Conservation (phyloP, 2,329 filamentous ascomycete genomes). For the Sclerotiophoma versabilis region DNA sequence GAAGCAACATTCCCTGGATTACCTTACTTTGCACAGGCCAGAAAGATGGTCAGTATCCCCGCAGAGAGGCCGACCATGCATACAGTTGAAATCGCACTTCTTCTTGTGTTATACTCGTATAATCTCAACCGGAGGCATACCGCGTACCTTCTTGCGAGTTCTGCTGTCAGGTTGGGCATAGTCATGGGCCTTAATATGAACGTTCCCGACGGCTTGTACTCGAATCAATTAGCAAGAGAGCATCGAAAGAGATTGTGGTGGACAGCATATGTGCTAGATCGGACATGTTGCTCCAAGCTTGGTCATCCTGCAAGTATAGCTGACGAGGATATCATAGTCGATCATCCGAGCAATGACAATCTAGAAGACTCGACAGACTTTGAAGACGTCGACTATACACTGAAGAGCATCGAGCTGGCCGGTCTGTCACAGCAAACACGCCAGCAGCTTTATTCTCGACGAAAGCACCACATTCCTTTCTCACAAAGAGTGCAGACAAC, state of each 20-base stretch:
- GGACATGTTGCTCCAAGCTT: conserved; percentile 46
- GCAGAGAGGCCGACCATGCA: conserved; percentile 55
- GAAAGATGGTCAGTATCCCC: conserved; percentile 49
- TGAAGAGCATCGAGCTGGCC: conserved; percentile 51
- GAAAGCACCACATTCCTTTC: conserved; percentile 35
- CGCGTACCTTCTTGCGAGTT: conserved; percentile 54
- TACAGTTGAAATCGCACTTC: conserved; percentile 53
- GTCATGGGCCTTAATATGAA: conserved; percentile 56
- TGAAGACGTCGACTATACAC: conserved; percentile 50
- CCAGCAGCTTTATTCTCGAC: conserved; percentile 38
- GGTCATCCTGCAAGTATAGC: conserved; percentile 42
- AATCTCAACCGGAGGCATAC: conserved; percentile 56
- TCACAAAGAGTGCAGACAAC: conserved; percentile 49
- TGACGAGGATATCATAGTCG: conserved; percentile 51
- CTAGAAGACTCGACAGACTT: conserved; percentile 38
- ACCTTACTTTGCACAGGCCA: conserved; percentile 54
- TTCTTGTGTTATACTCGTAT: conserved; percentile 57
- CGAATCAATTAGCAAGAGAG: conserved; percentile 44
- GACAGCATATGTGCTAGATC: conserved; percentile 45
- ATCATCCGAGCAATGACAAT: conserved; percentile 50
- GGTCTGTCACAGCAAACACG: conserved; percentile 38
- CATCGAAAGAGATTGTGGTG: conserved; percentile 46
- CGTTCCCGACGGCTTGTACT: conserved; percentile 51
- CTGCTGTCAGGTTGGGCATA: conserved; percentile 53
- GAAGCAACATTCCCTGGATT: conserved; percentile 53